A percentile compares a stretch with the other conserved stretches of the same genome.
Conservation (phyloP, 257 asterid genomes). For the Primulina tabacum region DNA sequence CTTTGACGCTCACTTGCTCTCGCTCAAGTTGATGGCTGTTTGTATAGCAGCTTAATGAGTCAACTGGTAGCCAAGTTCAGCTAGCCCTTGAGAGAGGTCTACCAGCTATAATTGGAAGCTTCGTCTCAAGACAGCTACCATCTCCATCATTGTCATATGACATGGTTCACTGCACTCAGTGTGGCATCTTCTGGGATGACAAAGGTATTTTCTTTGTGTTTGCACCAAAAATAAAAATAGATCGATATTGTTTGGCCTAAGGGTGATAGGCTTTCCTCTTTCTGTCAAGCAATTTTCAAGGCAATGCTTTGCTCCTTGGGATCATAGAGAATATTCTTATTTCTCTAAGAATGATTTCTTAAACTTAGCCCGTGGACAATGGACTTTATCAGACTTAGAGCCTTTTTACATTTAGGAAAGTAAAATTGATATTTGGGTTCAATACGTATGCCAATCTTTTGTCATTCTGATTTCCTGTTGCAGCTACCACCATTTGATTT, state of each 20-base stretch:
- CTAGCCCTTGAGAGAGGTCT: constrained; percentile 98
- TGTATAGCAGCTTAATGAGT: constrained; percentile 94
- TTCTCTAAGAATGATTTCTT: neutral
- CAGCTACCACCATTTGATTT: too few species aligned
- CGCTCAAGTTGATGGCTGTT: constrained; percentile 84
- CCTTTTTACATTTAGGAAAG: too few species aligned
- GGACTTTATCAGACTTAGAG: neutral
- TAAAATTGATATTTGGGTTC: too few species aligned
- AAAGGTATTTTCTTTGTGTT: constrained; percentile 51
- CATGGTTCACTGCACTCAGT: constrained; percentile 95
- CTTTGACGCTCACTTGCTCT: constrained; percentile 86
- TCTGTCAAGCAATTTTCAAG: constrained; percentile 10
- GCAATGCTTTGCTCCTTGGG: constrained; percentile 10
- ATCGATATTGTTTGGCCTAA: neutral
- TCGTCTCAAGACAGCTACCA: constrained; percentile 80
- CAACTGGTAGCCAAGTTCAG: constrained; percentile 97
- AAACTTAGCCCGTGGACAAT: neutral
- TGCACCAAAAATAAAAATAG: too few species aligned
- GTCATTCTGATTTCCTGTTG: too few species aligned
- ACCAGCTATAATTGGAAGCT: constrained; percentile 87
- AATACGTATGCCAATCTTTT: too few species aligned
- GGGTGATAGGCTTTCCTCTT: constrained; percentile 14
- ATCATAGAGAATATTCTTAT: neutral
- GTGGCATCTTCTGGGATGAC: constrained; percentile 90
- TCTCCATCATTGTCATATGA: constrained; percentile 90